phyloP scores from a whole-genome alignment of 805 yeast genomes.

The Hanseniaspora vineae region DNA sequence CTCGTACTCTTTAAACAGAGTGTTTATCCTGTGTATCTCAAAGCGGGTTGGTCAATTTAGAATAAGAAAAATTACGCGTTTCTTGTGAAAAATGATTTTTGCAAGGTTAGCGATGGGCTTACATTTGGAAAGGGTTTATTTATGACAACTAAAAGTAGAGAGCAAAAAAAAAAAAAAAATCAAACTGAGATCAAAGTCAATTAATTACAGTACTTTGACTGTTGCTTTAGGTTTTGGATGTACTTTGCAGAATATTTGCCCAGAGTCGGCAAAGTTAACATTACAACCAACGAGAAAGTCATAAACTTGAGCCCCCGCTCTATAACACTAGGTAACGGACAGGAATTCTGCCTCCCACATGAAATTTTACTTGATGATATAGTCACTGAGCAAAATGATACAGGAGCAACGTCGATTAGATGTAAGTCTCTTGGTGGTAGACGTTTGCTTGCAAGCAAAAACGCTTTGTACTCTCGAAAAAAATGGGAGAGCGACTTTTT shows the following conservation, averaged over 20 bases:
- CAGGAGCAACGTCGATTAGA: neutral
- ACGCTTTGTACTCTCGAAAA: neutral
- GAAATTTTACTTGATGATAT: neutral
- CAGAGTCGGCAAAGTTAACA: neutral
- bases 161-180: neutral
- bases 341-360: neutral
- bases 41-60: too few relatives aligned
- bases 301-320: neutral
- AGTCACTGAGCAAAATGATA: neutral
- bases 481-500: neutral
- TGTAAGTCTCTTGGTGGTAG: neutral
- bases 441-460: neutral
- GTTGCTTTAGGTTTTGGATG: neutral
- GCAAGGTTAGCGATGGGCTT: too few relatives aligned
- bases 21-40: too few relatives aligned
- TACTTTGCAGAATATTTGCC: conserved; percentile 1
- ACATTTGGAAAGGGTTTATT: too few relatives aligned
- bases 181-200: neutral
- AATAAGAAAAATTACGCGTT: too few relatives aligned
- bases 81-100: too few relatives aligned
- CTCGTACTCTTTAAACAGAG: too few relatives aligned
- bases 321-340: neutral
- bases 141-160: too few relatives aligned
- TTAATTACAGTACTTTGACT: neutral
- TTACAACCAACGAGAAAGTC: neutral